A percentile compares a stretch with the other conserved stretches of the same genome.
phyloP scores from a whole-genome alignment of 495 filamentous ascomycete species.

The Cercophora samala region DNA sequence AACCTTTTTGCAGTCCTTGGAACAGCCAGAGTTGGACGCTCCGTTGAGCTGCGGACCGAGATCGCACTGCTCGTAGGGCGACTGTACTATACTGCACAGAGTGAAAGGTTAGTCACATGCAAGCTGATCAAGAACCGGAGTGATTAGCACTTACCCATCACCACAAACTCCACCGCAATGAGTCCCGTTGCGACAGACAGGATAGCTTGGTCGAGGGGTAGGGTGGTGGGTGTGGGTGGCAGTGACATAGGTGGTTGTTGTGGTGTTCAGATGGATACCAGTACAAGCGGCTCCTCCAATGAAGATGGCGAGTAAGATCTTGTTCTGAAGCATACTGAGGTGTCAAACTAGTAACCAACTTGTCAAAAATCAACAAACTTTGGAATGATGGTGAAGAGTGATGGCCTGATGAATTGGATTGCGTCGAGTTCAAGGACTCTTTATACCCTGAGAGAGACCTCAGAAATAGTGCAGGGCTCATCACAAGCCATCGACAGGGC shows the following conservation, averaged over 20 bases:
- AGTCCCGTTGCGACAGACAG: neutral
- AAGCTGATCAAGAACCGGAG: neutral
- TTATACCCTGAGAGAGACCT: neutral
- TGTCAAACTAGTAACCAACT: neutral
- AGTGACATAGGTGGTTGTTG: neutral
- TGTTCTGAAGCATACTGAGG: constrained; percentile 13
- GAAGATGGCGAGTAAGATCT: constrained; percentile 14
- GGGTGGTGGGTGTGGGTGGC: neutral
- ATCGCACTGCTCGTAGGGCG: constrained; percentile 16
- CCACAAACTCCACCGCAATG: constrained; percentile 19
- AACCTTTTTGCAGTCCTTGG: constrained; percentile 10
- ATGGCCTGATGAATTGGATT: neutral
- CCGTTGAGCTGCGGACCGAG: constrained; percentile 15
- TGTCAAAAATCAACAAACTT: neutral
- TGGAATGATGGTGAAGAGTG: neutral
- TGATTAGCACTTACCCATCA: constrained; percentile 16
- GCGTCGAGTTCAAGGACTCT: neutral
- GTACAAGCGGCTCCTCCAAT: constrained; percentile 7
- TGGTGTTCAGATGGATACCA: neutral
- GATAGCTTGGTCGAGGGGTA: neutral
- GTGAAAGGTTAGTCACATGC: neutral
- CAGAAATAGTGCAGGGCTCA: neutral
- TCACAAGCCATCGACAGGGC: neutral
- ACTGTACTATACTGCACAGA: constrained; percentile 10
- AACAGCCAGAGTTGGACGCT: constrained; percentile 8